Evolutionary conservation across 78 protist species (phyloP).

Genomic region (Anaeramoeba ignava): DNA sequence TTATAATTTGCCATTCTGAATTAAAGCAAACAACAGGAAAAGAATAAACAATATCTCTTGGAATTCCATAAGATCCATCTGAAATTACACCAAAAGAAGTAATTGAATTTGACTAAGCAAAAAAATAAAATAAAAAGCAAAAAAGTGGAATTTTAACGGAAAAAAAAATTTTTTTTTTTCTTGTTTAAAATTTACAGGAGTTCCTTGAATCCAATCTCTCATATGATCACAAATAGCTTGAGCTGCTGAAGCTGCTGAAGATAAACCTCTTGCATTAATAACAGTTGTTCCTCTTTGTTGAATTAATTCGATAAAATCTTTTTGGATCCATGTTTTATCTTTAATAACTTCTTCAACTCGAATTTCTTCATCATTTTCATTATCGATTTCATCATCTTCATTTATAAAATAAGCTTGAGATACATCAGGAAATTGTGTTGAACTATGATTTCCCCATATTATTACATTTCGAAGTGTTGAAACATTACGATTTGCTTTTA

Average conservation of each 20-base stretch:
- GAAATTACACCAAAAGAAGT: too few relatives aligned
- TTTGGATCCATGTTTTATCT: constrained; percentile 43
- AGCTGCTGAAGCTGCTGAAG: constrained; percentile 72
- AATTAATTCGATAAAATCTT: constrained; percentile 48
- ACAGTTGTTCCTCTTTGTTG: constrained; percentile 85
- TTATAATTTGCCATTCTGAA: too few relatives aligned
- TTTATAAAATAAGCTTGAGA: constrained; percentile 7
- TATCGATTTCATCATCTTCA: background rate
- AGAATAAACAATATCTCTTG: too few relatives aligned
- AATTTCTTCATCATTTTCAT: too few relatives aligned
- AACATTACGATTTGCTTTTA: constrained; percentile 26
- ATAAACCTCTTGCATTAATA: constrained; percentile 47
- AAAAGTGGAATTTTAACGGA: too few relatives aligned
- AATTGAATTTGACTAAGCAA: too few relatives aligned
- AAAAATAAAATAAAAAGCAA: too few relatives aligned
- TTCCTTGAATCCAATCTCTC: constrained; percentile 44
- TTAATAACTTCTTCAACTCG: too few relatives aligned
- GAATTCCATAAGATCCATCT: too few relatives aligned
- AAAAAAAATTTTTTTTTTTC: too few relatives aligned
- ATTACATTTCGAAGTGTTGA: constrained; percentile 48
- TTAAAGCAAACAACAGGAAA: too few relatives aligned
- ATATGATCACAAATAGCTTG: constrained; percentile 58
- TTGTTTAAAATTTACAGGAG: constrained; percentile 12
- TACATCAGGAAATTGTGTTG: constrained; percentile 58
- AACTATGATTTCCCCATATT: constrained; percentile 91